These are phyloP conservation scores for Lippia alba DNA, from an alignment of 305 asterid genomes.

Conservation along the genomic window DNA sequence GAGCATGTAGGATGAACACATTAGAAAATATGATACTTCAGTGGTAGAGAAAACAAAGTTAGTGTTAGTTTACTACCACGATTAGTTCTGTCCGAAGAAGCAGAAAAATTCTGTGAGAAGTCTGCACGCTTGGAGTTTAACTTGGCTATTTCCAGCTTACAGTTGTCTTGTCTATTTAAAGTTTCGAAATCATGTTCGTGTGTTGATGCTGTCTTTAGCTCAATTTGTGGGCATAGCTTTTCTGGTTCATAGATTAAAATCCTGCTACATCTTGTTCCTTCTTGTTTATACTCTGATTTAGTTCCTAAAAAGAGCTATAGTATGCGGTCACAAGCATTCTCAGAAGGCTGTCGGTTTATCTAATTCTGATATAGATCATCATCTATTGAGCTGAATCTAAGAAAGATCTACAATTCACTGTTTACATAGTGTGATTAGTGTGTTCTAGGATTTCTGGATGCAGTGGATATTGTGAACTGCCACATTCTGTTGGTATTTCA, in stretches of 20 bases:
- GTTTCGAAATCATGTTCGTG: not conserved
- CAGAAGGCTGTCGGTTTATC: not conserved
- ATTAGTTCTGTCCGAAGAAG: not conserved
- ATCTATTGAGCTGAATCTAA: slow-evolving; percentile 11
- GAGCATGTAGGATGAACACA: not conserved
- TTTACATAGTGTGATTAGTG: not conserved
- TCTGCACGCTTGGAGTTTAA: not conserved
- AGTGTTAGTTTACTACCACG: not conserved
- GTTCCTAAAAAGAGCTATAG: not conserved
- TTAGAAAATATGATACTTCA: not conserved
- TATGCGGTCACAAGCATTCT: not conserved
- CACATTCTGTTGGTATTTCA: not conserved
- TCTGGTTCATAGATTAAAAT: not conserved
- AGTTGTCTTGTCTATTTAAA: not conserved
- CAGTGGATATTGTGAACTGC: not conserved
- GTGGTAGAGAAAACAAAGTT: not conserved
- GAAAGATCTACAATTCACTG: not conserved
- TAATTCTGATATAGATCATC: slow-evolving; percentile 13
- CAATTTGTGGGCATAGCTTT: not conserved
- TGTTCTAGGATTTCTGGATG: not conserved
- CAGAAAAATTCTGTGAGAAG: not conserved
- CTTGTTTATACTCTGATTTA: not conserved
- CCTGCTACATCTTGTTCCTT: not conserved
- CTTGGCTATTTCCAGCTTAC: not conserved
- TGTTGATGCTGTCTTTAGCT: not conserved